Base-by-base conservation (phyloP, 768 basidiomycete genomes). In the Pisolithus orientalis region DNA sequence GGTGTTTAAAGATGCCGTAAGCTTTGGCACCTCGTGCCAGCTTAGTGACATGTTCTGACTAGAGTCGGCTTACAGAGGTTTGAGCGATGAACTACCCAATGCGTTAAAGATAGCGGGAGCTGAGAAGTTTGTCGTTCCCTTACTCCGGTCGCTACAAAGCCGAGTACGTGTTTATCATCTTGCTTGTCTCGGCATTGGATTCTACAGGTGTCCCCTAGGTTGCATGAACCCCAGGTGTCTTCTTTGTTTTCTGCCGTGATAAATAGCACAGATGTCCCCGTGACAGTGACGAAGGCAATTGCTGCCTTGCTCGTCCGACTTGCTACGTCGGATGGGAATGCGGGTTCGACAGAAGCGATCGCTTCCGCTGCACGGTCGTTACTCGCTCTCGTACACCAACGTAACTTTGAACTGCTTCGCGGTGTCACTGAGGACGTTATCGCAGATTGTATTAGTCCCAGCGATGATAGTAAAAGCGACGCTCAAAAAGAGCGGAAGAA, bases 341-440 rank as follows among this genome's bases (percentile, higher is more conserved):
- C 55, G 34, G 16, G n/a, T 7, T 51, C 11, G 10, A 54, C 44
- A 42, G 57, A 55, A 8, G 39, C 59, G 17, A 52, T 16, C 0
- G 25, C 40, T 38, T 47, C 50, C 11, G 54, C 38, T 9, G 64
- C 62, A 28, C 64, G 68, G 3, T 57, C 64, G 10, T 60, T 89
- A 0, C 71, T 93, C 37, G 72, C 76, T 8, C 69, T 72, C 25
- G 64, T 91, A 10, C 79, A 86, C 49, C 90, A 90, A 58, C 80
- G 86, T 17, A 73, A 87, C 59, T 78, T 84, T 0, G 59, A 69
- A 0, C 56, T 78, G 3, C 70, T 90, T 45, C 73, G 74, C 29
- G 62, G 66, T 5, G 67, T 65, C 4, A 11, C 34, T 34, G 34
- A 14, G 5, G 34, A 34, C 11, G 34, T 34, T 3, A 11, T 14